A percentile compares a stretch with the other conserved stretches of the same genome.
These are phyloP conservation scores for Cubamyces lactineus DNA, from an alignment of 768 basidiomycete genomes.

Conservation along the genomic window DNA sequence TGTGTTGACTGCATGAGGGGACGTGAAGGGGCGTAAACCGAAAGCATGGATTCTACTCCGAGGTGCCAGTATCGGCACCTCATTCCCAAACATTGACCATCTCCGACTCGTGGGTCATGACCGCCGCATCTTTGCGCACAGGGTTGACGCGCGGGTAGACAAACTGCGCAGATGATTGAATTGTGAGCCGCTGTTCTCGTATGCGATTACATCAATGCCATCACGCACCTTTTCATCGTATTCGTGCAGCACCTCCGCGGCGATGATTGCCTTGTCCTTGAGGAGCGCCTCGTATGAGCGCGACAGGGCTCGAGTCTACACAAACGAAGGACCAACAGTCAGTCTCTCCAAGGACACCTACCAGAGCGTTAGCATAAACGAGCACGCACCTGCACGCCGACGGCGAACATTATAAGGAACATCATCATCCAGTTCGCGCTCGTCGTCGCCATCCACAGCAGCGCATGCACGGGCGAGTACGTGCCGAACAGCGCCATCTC, in stretches of 20 bases:
- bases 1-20: not conserved
- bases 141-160: constrained; percentile 83
- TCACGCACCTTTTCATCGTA: constrained; percentile 74
- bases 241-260: constrained; percentile 82
- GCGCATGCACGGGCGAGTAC: constrained; percentile 77
- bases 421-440: constrained; percentile 79
- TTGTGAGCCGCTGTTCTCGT: not conserved
- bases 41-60: not conserved
- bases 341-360: not conserved
- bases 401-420: constrained; percentile 65
- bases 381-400: constrained; percentile 62
- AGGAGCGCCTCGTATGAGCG: constrained; percentile 64
- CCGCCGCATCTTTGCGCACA: constrained; percentile 73
- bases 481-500: constrained; percentile 71
- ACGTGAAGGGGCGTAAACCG: not conserved
- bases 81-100: constrained; percentile 62
- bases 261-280: constrained; percentile 75
- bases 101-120: constrained; percentile 87
- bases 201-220: not conserved
- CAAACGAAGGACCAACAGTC: not conserved
- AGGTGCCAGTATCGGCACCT: constrained; percentile 22
- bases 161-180: constrained; percentile 51
- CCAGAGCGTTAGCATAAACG: not conserved
- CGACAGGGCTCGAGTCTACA: constrained; percentile 53
- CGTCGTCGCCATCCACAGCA: constrained; percentile 73